Percentiles rank a stretch among this genome's conserved stretches.
These are phyloP conservation scores for Boletales sp. DNA, from an alignment of 768 basidiomycete genomes.

Conservation along the genomic window DNA sequence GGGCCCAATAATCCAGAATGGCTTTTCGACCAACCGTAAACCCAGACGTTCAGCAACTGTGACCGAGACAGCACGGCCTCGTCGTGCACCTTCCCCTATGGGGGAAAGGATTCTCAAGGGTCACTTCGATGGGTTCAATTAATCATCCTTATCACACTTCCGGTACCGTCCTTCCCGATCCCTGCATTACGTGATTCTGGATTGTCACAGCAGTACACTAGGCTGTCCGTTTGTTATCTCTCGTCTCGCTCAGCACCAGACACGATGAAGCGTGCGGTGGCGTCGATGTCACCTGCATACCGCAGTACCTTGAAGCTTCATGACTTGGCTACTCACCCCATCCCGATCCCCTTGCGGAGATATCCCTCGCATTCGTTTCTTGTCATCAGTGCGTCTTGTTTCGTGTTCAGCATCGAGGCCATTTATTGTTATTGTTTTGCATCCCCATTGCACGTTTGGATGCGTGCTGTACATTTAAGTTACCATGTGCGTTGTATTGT, in stretches of 20 bases:
- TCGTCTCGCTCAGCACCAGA: background rate
- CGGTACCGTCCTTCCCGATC: background rate
- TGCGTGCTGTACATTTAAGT: background rate
- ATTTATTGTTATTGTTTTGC: conserved; percentile 4
- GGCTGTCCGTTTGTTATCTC: conserved; percentile 6
- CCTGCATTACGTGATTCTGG: conserved; percentile 7
- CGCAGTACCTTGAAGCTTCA: conserved; percentile 2
- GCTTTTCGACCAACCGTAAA: conserved; percentile 26
- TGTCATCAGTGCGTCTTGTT: background rate
- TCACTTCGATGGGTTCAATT: conserved; percentile 89
- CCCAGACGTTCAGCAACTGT: conserved; percentile 62
- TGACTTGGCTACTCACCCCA: background rate
- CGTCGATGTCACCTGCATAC: conserved; percentile 9
- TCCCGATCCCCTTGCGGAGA: conserved; percentile 12
- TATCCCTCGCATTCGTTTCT: conserved; percentile 20
- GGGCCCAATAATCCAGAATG: conserved; percentile 1
- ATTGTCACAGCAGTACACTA: background rate
- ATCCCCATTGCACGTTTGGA: background rate
- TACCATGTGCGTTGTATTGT: conserved; percentile 9
- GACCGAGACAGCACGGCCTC: conserved; percentile 43
- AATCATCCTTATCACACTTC: conserved; percentile 18
- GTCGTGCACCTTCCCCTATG: conserved; percentile 81
- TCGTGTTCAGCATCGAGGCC: conserved; percentile 5
- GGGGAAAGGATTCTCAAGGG: conserved; percentile 89
- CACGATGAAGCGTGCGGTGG: conserved; percentile 6